Base-by-base conservation (phyloP, 139 green algal genomes). In the Edaphochlamys debaryana region DNA sequence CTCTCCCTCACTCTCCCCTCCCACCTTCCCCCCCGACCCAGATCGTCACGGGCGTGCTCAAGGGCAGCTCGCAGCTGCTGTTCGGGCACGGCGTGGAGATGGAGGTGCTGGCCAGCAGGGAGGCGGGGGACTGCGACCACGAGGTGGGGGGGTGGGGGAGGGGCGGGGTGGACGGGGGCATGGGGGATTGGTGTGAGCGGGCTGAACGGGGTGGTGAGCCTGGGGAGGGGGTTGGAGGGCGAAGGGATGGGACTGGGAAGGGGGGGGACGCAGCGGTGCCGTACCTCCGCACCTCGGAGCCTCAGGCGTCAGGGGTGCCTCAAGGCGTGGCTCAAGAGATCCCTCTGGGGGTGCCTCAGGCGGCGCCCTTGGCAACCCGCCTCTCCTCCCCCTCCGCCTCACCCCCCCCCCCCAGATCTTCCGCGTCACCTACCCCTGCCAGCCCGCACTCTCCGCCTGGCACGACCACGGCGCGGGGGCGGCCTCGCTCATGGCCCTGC, bases 11-110 rank as follows among this genome's bases (percentile, higher is more conserved):
- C n/a, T n/a, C n/a, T n/a, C n/a, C n/a, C n/a, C n/a, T n/a, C n/a
- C n/a, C n/a, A n/a, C n/a, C n/a, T n/a, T n/a, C n/a, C n/a, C n/a
- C n/a, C n/a, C n/a, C n/a, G n/a, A n/a, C n/a, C n/a, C n/a, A n/a
- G 54, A 88, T 93, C 42, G 85, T 91, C 19, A 82, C 79, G n/a
- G 89, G 89, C 22, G 82, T 91, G 63, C 85, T 93, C 50, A 83
- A 83, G 63, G 77, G 77, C 64, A 34, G 19, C 37, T 32, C 22
- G 23, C 22, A 63, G 56, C 9, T n/a, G 42, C 77, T 83, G 77
- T 83, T 83, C 34, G 42, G 58, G 5, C 45, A 75, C 77, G 77
- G 54, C 8, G 77, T 83, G 63, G 63, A 83, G 45, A 20, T 83
- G 69, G 76, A 90, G 86, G 76, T 90, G 50, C 23, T 90, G 63